Base-by-base conservation (phyloP, 2,329 filamentous ascomycete genomes). In the Neonectria neomacrospora region DNA sequence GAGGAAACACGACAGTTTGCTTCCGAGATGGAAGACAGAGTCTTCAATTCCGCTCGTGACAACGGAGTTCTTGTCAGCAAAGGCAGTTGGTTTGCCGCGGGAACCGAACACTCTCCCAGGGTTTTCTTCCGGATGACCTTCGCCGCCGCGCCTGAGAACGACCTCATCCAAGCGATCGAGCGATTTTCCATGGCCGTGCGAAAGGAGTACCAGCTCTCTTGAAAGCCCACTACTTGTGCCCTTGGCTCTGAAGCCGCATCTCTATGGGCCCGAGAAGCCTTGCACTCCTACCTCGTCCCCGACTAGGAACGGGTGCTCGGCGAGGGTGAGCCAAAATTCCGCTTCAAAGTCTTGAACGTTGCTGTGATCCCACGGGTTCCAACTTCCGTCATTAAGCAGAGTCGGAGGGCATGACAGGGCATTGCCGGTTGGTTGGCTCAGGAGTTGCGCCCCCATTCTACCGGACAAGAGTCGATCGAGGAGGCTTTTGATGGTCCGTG, bases 401-500 rank as follows among this genome's bases (percentile, higher is more conserved):
- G 39, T 30, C 23, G 52, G 37, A n/a, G 22, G 23, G n/a, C 23
- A 54, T 16, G 7, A 7, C 2, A 44, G 52, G 26, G 18, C 30
- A 3, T 12, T 44, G 0, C 23, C 28, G 14, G 52, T 12, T 20
- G 34, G 50, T 20, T 41, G 50, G 28, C 26, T 50, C 20, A 53
- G 12, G 3, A 50, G 26, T 22, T 50, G 50, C 12, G 22, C 30
- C 12, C 34, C 44, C n/a, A 39, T 45, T 34, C 34, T 51, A 2
- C 41, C 32, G 23, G 41, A 41, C n/a, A 63, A 26, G 11, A 89
- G 68, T 84, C 85, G 6, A 74, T 67, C 51, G 11, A 67, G 51
- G 6, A 67, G 45, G 16, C 30, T 63, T 7, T 55, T 54, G 3
- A 70, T 70, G 5, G 65, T 69, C 48, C 64, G 63, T 9, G 65